Percentiles rank a stretch among this genome's conserved stretches.
These are phyloP conservation scores for Pholiota molesta DNA, from an alignment of 768 basidiomycete species.

Conservation along the genomic window DNA sequence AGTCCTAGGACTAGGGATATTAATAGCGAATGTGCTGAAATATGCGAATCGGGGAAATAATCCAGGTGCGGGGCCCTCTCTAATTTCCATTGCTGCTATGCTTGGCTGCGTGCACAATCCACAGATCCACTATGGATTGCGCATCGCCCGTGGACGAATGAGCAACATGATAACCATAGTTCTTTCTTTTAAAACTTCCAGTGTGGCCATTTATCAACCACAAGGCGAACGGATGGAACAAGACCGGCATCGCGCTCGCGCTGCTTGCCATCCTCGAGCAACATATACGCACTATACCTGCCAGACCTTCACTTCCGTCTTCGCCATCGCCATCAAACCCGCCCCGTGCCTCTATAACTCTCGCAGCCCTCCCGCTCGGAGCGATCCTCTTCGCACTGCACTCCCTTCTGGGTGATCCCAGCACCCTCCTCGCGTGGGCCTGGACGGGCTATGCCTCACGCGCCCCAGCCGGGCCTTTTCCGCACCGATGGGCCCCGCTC, in stretches of 20 bases:
- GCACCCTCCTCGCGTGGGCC: conserved; percentile 82
- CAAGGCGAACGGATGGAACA: conserved; percentile 71
- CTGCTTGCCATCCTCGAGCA: conserved; percentile 61
- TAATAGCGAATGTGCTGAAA: conserved; percentile 71
- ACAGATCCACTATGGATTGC: neutral
- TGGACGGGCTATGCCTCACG: conserved; percentile 85
- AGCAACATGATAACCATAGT: neutral
- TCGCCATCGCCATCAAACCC: neutral
- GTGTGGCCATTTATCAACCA: conserved; percentile 82
- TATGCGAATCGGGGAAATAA: conserved; percentile 82
- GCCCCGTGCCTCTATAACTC: conserved; percentile 6
- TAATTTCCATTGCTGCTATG: neutral
- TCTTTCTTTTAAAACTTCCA: conserved; percentile 24
- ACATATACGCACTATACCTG: conserved; percentile 40
- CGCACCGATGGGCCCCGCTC: conserved; percentile 69
- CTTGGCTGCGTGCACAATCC: too few species aligned
- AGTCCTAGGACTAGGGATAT: conserved; percentile 71
- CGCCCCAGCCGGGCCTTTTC: conserved; percentile 66
- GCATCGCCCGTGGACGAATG: neutral
- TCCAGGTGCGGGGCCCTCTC: conserved; percentile 50
- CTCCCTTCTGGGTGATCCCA: conserved; percentile 72
- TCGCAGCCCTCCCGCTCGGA: conserved; percentile 60
- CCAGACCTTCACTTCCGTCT: neutral
- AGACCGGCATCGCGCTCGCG: conserved; percentile 61
- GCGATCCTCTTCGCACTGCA: conserved; percentile 73